Evolutionary conservation across 805 yeast genomes (phyloP).

Genomic region (Tetrapisispora arboricola): DNA sequence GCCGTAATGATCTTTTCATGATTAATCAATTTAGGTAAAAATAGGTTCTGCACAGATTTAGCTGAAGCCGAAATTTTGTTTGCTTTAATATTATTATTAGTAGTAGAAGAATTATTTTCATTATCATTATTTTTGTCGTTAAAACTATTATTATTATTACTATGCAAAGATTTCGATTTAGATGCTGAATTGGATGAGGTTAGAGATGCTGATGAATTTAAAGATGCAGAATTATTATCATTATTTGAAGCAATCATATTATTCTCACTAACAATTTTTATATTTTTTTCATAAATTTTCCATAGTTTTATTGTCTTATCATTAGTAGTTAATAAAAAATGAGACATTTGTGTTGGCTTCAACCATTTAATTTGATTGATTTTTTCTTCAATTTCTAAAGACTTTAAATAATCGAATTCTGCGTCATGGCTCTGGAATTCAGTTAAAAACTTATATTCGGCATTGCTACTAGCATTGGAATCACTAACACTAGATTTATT

Average conservation of each 20-base stretch:
- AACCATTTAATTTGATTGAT: slow-evolving; percentile 98
- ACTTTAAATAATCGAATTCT: slow-evolving; percentile 92
- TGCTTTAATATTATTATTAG: slow-evolving; percentile 8
- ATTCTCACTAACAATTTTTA: slow-evolving; percentile 86
- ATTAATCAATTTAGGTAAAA: slow-evolving; percentile 78
- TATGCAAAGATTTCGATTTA: slow-evolving; percentile 3
- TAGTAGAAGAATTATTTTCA: slow-evolving; percentile 5
- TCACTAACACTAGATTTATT: neutral
- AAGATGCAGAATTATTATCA: slow-evolving; percentile 3
- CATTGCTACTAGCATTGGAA: slow-evolving; percentile 25
- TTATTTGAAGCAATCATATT: slow-evolving; percentile 46
- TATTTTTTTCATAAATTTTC: slow-evolving; percentile 88
- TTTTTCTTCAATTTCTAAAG: slow-evolving; percentile 94
- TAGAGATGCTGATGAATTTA: slow-evolving; percentile 1
- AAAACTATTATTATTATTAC: slow-evolving; percentile 5
- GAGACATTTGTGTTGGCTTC: slow-evolving; percentile 78
- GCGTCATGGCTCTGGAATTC: slow-evolving; percentile 98
- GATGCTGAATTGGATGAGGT: slow-evolving; percentile 4
- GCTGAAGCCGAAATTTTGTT: slow-evolving; percentile 17
- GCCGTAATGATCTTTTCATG: slow-evolving; percentile 96
- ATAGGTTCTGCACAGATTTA: slow-evolving; percentile 38
- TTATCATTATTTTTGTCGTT: slow-evolving; percentile 3
- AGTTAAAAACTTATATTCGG: slow-evolving; percentile 92
- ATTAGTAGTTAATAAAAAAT: slow-evolving; percentile 80
- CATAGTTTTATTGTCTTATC: slow-evolving; percentile 98